Base-by-base conservation (phyloP, 805 yeast genomes). In the Candida insectorum region DNA sequence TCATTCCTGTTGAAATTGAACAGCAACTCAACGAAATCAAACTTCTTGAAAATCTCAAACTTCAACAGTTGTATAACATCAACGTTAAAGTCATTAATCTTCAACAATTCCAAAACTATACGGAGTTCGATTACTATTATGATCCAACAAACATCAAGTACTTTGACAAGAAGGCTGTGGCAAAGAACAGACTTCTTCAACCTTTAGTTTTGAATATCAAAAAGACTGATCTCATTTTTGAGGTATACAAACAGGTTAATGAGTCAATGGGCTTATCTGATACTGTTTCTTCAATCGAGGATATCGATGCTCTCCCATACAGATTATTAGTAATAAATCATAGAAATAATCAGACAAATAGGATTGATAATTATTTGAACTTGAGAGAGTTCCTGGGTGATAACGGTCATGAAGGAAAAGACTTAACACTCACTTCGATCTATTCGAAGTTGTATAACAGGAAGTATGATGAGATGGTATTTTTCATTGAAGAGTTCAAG, bases 91-190 rank as follows among this genome's bases (percentile, higher is more conserved):
- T 86, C 19, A 76, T 75, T 37, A 71, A 84, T 0, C 52, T 64
- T 24, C 52, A 64, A 2, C 73, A 77, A 26, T 81, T 85, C 47
- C 59, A 63, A 36, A 62, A 73, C 34, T 81, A 75, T 49, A 69
- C 76, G 48, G 95, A 94, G 0, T 80, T 85, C 50, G 96, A 88
- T 54, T 51, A 83, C 11, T 85, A 81, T 9, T 80, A 86, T 4
- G 85, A 85, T 65, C 71, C 74, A 10, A 56, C 65, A 0, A 52
- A 51, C 31, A 48, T 46, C 8, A 63, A 65, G 28, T 64, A 65
- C 28, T 79, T 63, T 44, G 73, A 73, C 29, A 71, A 74, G 19
- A 73, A 67, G 1, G 53, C 75, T n/a, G 16, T 36, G 7, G 41
- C 27, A 3, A 14, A 28, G 14, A 30, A 39, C 9, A 30, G 31